phyloP scores from a whole-genome alignment of 2,329 filamentous ascomycete genomes.

The Dactylellina drechsleri region DNA sequence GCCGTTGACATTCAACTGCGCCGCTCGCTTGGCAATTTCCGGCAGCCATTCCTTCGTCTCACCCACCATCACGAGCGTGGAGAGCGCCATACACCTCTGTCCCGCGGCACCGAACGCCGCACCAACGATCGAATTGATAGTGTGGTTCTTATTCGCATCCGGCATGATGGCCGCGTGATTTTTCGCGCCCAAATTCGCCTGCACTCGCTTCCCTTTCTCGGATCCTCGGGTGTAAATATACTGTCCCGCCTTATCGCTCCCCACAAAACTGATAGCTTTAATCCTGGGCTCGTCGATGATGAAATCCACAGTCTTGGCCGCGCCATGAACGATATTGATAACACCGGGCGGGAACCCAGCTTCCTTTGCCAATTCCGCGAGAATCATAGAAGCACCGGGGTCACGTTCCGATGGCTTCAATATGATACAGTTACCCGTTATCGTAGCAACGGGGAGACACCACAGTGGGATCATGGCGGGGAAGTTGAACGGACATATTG shows the following conservation, averaged over 20 bases:
- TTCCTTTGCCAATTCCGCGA: constrained; percentile 80
- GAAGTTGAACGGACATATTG: constrained; percentile 91
- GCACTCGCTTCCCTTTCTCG: constrained; percentile 86
- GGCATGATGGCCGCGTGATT: constrained; percentile 84
- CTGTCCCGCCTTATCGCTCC: constrained; percentile 80
- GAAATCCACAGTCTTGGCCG: constrained; percentile 83
- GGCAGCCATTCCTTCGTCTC: constrained; percentile 85
- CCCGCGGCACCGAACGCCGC: constrained; percentile 86
- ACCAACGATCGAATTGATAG: constrained; percentile 82
- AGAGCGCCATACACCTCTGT: constrained; percentile 87
- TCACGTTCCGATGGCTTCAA: constrained; percentile 89
- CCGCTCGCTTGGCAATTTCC: constrained; percentile 80
- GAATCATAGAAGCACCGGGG: constrained; percentile 84
- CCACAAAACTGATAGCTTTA: constrained; percentile 88
- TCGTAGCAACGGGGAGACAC: constrained; percentile 85
- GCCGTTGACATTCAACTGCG: constrained; percentile 77
- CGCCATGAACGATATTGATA: constrained; percentile 83
- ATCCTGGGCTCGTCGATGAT: constrained; percentile 85
- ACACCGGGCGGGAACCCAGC: constrained; percentile 85
- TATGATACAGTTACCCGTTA: constrained; percentile 84
- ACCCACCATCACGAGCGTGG: constrained; percentile 82
- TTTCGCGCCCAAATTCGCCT: constrained; percentile 88
- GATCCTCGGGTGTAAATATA: constrained; percentile 84
- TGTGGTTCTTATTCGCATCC: constrained; percentile 90
- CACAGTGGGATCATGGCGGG: constrained; percentile 93